Evolutionary conservation across 352 stramenopile genomes (phyloP), one percentile per base, ranked within the genome.

Genomic region (Pythium periplocum): DNA sequence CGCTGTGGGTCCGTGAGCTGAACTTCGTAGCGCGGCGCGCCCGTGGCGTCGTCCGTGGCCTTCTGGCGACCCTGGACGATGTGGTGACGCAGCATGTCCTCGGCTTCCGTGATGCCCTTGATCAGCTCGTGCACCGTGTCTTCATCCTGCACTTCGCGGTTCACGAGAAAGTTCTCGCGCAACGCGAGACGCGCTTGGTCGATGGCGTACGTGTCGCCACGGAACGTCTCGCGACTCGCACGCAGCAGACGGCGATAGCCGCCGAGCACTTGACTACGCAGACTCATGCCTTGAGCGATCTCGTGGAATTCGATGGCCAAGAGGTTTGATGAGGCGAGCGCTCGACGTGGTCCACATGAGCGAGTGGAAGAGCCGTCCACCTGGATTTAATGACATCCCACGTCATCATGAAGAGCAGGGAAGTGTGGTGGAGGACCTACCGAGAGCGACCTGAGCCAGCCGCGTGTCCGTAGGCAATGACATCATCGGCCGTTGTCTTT

Each of bases 51-150:
- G 11, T 74, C 65, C 31, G 46, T 39, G 36, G 71, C 59, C 53
- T 86, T 88, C 59, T 78, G 68, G 17, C 73, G 67, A 17, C 75
- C 84, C 53, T 94, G 84, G 8, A 94, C 84, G 48, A 94, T 93
- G 64, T 94, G 69, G 63, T 91, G 76, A n/a, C 89, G 75, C 52
- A 94, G 62, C 82, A 94, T 93, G 42, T 61, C 51, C 62, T 94
- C 84, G 58, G 80, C 82, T 43, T 94, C 84, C 54, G 87, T 74
- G 51, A 94, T 86, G 59, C 76, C 66, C 59, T 85, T 82, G 52
- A 94, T 42, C 53, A 94, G 41, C 41, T 83, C 82, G 1, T 71
- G 39, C 3, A 92, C 43, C 36, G 73, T 66, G 44, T 73, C 66
- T n/a, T 55, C 43, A 54, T 91, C 82, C 2, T 50, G 64, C 54